phyloP scores from a whole-genome alignment of 768 basidiomycete species.

The Scleroderma bovista region DNA sequence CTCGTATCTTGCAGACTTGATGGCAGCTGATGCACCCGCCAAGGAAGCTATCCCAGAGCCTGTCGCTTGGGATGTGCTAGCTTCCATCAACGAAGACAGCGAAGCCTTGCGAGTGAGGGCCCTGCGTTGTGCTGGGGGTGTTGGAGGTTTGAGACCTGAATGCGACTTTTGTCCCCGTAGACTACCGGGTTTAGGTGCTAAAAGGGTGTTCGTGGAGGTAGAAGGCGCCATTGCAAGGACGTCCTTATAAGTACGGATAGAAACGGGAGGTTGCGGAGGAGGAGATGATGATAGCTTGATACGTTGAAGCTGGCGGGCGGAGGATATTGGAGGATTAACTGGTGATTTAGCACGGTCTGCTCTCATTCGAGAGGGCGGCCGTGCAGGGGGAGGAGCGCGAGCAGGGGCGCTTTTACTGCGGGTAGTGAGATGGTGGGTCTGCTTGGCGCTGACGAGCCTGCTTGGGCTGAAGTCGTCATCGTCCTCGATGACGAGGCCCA shows the following conservation, averaged over 20 bases:
- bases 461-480: slow-evolving; percentile 80
- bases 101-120: slow-evolving; percentile 70
- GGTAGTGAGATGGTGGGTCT: slow-evolving; percentile 38
- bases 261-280: slow-evolving; percentile 43
- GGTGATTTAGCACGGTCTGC: slow-evolving; percentile 70
- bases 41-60: slow-evolving; percentile 41
- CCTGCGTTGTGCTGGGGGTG: slow-evolving; percentile 59
- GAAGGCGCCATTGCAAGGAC: slow-evolving; percentile 47
- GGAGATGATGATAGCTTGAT: slow-evolving; percentile 67
- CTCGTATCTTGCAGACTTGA: slow-evolving; percentile 54
- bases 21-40: slow-evolving; percentile 29
- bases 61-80: slow-evolving; percentile 48
- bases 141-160: slow-evolving; percentile 71
- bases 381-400: slow-evolving; percentile 40
- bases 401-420: slow-evolving; percentile 61
- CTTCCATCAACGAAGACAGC: slow-evolving; percentile 67
- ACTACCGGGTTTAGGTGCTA: slow-evolving; percentile 65
- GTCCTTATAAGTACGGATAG: slow-evolving; percentile 53
- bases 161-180: slow-evolving; percentile 83
- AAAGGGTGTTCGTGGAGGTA: slow-evolving; percentile 49
- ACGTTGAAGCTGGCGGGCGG: slow-evolving; percentile 61
- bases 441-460: slow-evolving; percentile 50
- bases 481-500: slow-evolving; percentile 77
- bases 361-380: slow-evolving; percentile 62
- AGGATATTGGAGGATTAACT: slow-evolving; percentile 62